These are phyloP conservation scores for Talaromyces stipitatus DNA, from an alignment of 495 filamentous ascomycete species.

Conservation along the genomic window DNA sequence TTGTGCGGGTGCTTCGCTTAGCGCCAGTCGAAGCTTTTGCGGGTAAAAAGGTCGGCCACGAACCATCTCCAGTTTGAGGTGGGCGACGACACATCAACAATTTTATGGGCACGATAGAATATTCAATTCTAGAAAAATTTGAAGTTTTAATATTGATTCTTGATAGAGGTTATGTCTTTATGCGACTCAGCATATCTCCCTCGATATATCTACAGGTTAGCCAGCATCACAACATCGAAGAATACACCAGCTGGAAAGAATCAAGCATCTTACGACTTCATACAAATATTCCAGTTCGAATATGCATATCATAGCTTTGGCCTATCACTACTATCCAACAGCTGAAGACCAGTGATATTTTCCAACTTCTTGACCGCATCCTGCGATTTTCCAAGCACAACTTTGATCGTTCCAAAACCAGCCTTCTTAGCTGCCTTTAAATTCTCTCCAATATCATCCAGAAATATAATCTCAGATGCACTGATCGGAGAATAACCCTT, in stretches of 20 bases:
- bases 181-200: not conserved
- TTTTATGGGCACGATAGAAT: no score
- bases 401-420: constrained; percentile 80
- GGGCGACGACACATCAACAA: constrained; percentile 24
- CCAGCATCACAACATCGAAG: not conserved
- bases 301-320: constrained; percentile 27
- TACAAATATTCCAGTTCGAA: not conserved
- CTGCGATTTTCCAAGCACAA: constrained; percentile 66
- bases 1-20: constrained; percentile 41
- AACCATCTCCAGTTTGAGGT: constrained; percentile 24
- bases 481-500: constrained; percentile 47
- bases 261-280: not conserved
- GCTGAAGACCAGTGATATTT: constrained; percentile 43
- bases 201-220: not conserved
- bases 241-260: no score
- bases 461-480: constrained; percentile 69
- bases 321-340: constrained; percentile 39
- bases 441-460: constrained; percentile 96
- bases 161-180: no score
- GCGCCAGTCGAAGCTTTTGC: constrained; percentile 12
- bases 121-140: no score
- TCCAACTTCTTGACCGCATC: constrained; percentile 70
- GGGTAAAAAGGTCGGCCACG: constrained; percentile 8
- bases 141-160: no score
- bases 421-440: constrained; percentile 67